Evolutionary conservation across 345 rosid species (phyloP).

Genomic region (Arabis alpina): DNA sequence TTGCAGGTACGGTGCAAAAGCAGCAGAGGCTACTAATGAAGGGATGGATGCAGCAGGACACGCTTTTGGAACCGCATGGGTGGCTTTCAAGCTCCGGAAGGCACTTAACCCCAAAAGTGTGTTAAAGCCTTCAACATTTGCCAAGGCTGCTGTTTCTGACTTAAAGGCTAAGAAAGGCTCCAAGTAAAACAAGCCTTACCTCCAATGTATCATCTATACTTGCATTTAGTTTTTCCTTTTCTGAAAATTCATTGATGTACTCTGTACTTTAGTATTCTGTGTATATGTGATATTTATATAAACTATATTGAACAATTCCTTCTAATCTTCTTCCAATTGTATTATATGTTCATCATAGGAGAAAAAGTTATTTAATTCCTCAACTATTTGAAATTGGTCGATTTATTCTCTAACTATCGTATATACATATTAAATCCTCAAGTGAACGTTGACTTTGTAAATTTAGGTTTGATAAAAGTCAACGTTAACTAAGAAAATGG

Average conservation of each 20-base stretch:
- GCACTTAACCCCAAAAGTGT: conserved; percentile 82
- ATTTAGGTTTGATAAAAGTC: too few relatives aligned
- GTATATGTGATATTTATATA: conserved; percentile 34
- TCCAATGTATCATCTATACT: not conserved
- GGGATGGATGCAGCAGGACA: conserved; percentile 92
- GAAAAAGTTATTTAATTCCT: too few relatives aligned
- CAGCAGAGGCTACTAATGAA: conserved; percentile 66
- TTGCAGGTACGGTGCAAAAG: conserved; percentile 80
- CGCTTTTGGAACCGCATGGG: conserved; percentile 92
- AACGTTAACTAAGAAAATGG: too few relatives aligned
- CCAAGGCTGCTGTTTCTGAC: conserved; percentile 65
- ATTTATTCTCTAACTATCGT: too few relatives aligned
- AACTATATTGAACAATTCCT: not conserved
- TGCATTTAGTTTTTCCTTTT: not conserved
- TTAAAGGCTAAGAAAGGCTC: conserved; percentile 48
- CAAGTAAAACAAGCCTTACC: conserved; percentile 34
- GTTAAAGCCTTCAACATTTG: conserved; percentile 69
- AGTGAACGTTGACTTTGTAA: too few relatives aligned
- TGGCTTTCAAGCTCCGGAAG: conserved; percentile 85
- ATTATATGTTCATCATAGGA: too few relatives aligned
- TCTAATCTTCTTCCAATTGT: not conserved
- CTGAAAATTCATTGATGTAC: not conserved
- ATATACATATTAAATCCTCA: too few relatives aligned
- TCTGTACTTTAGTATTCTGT: conserved; percentile 15
- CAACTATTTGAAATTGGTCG: too few relatives aligned